phyloP scores from a whole-genome alignment of 495 filamentous ascomycete species.

The Xylaria sp. region DNA sequence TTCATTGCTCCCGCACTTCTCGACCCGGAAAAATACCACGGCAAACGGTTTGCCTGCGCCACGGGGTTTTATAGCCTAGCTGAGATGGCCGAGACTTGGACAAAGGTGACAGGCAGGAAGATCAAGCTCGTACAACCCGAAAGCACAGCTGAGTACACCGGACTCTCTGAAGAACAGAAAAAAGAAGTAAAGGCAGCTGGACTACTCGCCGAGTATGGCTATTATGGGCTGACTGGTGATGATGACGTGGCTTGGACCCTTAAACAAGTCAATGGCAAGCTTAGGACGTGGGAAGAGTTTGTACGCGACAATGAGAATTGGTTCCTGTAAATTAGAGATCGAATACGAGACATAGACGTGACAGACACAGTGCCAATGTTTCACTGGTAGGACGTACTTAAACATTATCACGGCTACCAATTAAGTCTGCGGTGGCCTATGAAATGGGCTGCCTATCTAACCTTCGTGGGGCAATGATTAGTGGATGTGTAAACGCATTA shows the following conservation, averaged over 20 bases:
- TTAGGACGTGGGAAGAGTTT: neutral
- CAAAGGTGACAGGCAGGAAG: neutral
- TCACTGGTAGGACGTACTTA: neutral
- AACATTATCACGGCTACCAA: neutral
- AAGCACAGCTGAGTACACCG: neutral
- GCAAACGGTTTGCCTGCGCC: conserved; percentile 2
- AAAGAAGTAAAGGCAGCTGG: neutral
- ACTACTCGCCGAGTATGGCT: neutral
- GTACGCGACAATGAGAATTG: neutral
- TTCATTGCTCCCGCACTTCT: conserved; percentile 1
- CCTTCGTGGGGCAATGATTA: neutral
- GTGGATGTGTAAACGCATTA: neutral
- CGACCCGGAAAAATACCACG: neutral
- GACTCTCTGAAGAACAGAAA: conserved; percentile 3
- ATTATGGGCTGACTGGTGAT: neutral
- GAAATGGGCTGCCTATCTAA: neutral
- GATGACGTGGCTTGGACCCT: neutral
- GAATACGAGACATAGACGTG: neutral
- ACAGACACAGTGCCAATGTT: neutral
- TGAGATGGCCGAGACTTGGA: conserved; percentile 1
- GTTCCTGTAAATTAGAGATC: neutral
- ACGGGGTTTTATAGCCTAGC: neutral
- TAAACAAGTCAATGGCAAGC: neutral
- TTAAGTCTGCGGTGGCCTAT: neutral
- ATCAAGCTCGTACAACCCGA: neutral